phyloP scores from a whole-genome alignment of 2,329 filamentous ascomycete species.

The Fusarium caatingaense region DNA sequence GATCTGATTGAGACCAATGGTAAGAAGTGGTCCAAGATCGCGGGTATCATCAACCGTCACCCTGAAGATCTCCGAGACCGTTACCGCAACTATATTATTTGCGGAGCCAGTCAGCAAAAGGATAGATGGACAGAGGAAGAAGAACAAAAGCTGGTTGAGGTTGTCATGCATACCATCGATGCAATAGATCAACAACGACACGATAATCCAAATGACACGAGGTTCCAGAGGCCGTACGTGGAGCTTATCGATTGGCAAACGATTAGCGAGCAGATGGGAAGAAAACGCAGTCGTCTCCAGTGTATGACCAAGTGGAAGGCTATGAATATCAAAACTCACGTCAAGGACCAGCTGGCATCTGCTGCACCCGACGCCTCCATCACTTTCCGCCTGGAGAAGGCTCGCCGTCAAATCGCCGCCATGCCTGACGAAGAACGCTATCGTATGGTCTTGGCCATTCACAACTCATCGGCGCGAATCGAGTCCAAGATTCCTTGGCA shows the following conservation, averaged over 20 bases:
- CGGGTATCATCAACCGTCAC: constrained; percentile 70
- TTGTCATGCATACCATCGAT: constrained; percentile 64
- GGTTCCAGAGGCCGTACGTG: constrained; percentile 58
- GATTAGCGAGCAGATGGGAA: constrained; percentile 71
- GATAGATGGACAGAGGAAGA: constrained; percentile 72
- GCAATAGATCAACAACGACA: constrained; percentile 57
- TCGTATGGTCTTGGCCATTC: constrained; percentile 57
- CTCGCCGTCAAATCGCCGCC: constrained; percentile 54
- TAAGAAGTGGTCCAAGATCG: constrained; percentile 72
- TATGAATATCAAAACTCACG: constrained; percentile 52
- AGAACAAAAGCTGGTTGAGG: constrained; percentile 62
- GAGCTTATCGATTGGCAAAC: constrained; percentile 72
- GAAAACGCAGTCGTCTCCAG: constrained; percentile 72
- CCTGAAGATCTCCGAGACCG: constrained; percentile 75
- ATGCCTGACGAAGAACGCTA: constrained; percentile 60
- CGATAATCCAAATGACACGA: constrained; percentile 47
- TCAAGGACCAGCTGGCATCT: constrained; percentile 50
- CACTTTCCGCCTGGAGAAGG: constrained; percentile 58
- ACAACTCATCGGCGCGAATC: constrained; percentile 52
- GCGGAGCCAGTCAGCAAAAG: constrained; percentile 62
- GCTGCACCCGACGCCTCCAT: constrained; percentile 49
- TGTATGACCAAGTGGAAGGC: constrained; percentile 75
- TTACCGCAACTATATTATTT: constrained; percentile 75
- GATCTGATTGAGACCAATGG: constrained; percentile 52
- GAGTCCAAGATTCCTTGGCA: constrained; percentile 65